Percentiles rank a stretch among this genome's conserved stretches.
phyloP scores from a whole-genome alignment of 108 stramenopile genomes.

The Skeletonema menzelii region DNA sequence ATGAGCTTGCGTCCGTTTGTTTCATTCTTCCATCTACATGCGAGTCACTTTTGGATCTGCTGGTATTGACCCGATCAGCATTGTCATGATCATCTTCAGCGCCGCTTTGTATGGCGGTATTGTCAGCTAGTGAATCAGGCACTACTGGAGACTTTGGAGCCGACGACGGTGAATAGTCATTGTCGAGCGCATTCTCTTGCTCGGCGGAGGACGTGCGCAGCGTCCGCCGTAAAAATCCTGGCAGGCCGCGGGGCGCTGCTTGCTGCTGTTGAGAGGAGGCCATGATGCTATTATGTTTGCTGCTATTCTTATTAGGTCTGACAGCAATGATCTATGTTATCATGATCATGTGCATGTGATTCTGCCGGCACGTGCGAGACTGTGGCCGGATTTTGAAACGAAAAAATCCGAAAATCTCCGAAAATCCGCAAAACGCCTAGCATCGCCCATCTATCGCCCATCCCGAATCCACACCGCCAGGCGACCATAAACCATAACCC shows the following conservation, averaged over 20 bases:
- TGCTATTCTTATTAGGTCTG: background rate
- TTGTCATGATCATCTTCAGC: background rate
- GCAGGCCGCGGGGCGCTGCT: conserved; percentile 47
- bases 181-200: conserved; percentile 5
- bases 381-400: too few relatives aligned
- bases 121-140: background rate
- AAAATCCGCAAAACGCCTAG: too few relatives aligned
- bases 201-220: conserved; percentile 53
- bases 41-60: conserved; percentile 19
- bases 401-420: too few relatives aligned
- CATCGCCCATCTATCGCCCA: background rate
- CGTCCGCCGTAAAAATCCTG: conserved; percentile 81
- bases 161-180: background rate
- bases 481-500: too few relatives aligned
- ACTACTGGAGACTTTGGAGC: background rate
- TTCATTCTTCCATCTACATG: background rate
- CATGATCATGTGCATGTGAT: too few relatives aligned
- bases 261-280: conserved; percentile 15
- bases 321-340: too few relatives aligned
- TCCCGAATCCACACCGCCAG: background rate
- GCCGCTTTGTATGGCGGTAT: background rate
- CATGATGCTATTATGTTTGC: background rate
- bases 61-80: background rate
- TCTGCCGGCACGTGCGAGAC: too few relatives aligned
- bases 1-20: background rate